Evolutionary conservation across 2,329 filamentous ascomycete species (phyloP).

Genomic region (Penicillium capsulatum): DNA sequence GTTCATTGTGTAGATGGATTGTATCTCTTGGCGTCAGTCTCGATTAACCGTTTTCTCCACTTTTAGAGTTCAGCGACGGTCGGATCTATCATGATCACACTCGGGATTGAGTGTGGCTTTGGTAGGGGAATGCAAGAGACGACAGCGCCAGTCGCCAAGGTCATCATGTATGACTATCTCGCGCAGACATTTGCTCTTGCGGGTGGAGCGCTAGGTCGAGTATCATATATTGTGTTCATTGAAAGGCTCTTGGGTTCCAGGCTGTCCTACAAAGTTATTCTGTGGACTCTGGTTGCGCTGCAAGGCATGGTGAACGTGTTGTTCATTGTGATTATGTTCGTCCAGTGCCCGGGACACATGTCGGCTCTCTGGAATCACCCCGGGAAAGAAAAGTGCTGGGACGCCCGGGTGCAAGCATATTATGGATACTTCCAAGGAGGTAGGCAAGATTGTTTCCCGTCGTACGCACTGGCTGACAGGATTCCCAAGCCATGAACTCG

Average conservation of each 20-base stretch:
- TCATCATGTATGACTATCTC: constrained; percentile 26
- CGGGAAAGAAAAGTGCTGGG: constrained; percentile 19
- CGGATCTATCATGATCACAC: constrained; percentile 22
- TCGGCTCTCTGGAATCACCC: constrained; percentile 21
- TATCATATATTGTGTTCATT: constrained; percentile 25
- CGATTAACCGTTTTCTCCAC: constrained; percentile 5
- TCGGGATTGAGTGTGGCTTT: constrained; percentile 20
- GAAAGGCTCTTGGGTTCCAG: constrained; percentile 19
- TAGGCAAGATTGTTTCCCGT: constrained; percentile 6
- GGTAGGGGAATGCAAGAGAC: constrained; percentile 15
- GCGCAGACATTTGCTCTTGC: constrained; percentile 23
- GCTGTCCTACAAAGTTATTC: constrained; percentile 11
- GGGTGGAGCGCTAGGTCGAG: constrained; percentile 19
- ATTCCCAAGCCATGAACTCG: constrained; percentile 23
- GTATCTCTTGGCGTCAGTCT: not conserved
- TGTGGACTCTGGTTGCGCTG: constrained; percentile 19
- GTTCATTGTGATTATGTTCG: constrained; percentile 25
- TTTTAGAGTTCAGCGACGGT: constrained; percentile 16
- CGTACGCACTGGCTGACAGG: too few species aligned
- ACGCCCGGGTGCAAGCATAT: constrained; percentile 20
- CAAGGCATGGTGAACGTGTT: constrained; percentile 23
- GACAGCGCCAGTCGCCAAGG: constrained; percentile 3
- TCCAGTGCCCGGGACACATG: constrained; percentile 23
- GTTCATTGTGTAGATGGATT: not conserved
- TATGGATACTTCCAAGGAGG: constrained; percentile 29